Base-by-base conservation (phyloP, 352 stramenopile genomes). In the Pythium folliculosum region DNA sequence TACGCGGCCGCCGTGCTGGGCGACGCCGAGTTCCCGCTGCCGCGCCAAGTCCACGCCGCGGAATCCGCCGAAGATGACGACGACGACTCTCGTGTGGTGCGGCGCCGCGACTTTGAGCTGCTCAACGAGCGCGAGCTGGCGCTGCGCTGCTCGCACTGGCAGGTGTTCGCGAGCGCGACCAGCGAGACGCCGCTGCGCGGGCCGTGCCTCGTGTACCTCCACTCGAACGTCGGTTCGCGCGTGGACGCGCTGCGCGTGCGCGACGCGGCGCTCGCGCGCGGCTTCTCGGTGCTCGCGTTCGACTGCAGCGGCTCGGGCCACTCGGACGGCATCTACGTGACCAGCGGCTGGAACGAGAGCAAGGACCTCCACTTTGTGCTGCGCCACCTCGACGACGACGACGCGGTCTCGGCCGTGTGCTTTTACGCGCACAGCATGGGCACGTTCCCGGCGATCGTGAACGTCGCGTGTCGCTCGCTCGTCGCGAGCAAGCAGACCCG, bases 351-450 rank as follows among this genome's bases (percentile, higher is more conserved):
- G 84, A 92, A 92, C 70, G 88, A 95, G 58, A 72, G 77, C 17
- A 70, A 81, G 49, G 88, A 96, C 60, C 65, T 96, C 57, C 74
- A 90, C 44, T 75, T 75, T 30, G 84, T 96, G 45, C 70, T 95
- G 51, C 69, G 91, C 67, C 76, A 75, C 9, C 45, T 94, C 0
- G 82, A 92, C 30, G 47, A 63, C 13, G 73, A 91, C 59, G 38
- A 49, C 4, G 78, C 62, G 25, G 82, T 94, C 30, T 73, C 82
- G 10, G 73, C 27, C 27, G 27, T 94, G 54, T 86, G 76, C 57
- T 70, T 95, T 27, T 95, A 90, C 65, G 86, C 82, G 6, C 88
- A 95, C 70, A 92, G 83, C 59, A 95, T 95, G 88, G 84, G 88
- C 23, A 81, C 72, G 52, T 94, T 91, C 67, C 81, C 86, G 0